Evolutionary conservation across 108 stramenopile species (phyloP), one percentile per base, ranked within the genome.

Genomic region (Cyclotella cryptica): DNA sequence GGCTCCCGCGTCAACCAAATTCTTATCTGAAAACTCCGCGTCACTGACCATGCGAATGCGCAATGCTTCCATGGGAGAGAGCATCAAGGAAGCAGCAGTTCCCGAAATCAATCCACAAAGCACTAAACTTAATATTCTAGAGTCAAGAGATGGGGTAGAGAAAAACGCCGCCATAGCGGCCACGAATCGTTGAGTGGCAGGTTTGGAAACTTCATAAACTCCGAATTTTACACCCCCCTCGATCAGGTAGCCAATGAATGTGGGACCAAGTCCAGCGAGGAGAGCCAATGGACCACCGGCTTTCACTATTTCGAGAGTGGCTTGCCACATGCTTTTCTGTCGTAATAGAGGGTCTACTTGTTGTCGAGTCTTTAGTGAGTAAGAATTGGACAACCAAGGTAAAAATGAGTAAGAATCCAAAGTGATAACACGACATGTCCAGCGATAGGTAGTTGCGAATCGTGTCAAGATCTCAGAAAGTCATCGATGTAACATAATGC

Each of bases 211-310:
- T 75, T 96, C 97, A 71, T 96, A 97, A 54, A 88, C 84, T 19
- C 97, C 97, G 67, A 95, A 97, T 75, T 97, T 96, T 14, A 92
- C 52, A 13, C 81, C 74, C 14, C 92, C 96, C 71, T 96, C 93
- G 24, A 96, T 40, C 47, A 92, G 57, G 71, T 96, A 96, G 30
- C 96, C 95, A 57, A 87, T 74, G 11, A 72, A 55, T 14, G 95
- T 96, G 3, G 95, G 95, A 26, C 89, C 92, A 12, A 92, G 69
- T 9, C 95, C 95, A 28, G 86, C 79, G 45, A 91, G 83, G 3
- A 95, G 72, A 8, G 88, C 74, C 27, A 67, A 52, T 60, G 75
- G 39, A 19, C 84, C 87, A 18, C 92, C 94, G 42, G 89, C 80
- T 54, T 87, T 77, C 2, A 92, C 66, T 53, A 90, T 88, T 52